phyloP scores from a whole-genome alignment of 352 stramenopile species.

The Elongisporangium prolatum region DNA sequence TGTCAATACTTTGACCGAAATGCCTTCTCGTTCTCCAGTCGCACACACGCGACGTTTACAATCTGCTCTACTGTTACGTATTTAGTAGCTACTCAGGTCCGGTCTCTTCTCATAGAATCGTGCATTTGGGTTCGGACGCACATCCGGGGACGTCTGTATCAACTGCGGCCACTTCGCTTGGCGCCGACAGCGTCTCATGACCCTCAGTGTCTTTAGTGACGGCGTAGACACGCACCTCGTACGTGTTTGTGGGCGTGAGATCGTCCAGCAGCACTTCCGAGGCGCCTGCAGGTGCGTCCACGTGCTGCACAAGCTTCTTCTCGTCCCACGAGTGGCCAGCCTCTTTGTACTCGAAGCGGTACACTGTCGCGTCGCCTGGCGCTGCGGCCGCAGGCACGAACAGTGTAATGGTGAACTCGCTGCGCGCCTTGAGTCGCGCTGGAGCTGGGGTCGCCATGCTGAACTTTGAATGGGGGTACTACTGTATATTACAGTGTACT shows the following conservation, averaged over 20 bases:
- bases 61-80: too few species aligned
- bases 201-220: slow-evolving; percentile 31
- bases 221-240: slow-evolving; percentile 79
- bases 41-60: background rate
- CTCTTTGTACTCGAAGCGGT: slow-evolving; percentile 75
- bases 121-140: slow-evolving; percentile 43
- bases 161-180: slow-evolving; percentile 76
- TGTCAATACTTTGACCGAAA: background rate
- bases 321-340: slow-evolving; percentile 38
- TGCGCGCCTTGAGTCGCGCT: slow-evolving; percentile 68
- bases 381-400: slow-evolving; percentile 26
- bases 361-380: slow-evolving; percentile 21
- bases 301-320: slow-evolving; percentile 10
- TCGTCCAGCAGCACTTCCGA: slow-evolving; percentile 71
- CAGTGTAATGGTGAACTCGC: slow-evolving; percentile 81
- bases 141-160: slow-evolving; percentile 85
- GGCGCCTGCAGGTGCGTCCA: slow-evolving; percentile 39
- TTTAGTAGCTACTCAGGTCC: too few species aligned
- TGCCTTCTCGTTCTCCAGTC: background rate
- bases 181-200: slow-evolving; percentile 36
- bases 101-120: background rate
- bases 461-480: background rate
- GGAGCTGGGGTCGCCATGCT: slow-evolving; percentile 26
- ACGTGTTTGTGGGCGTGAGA: slow-evolving; percentile 84
- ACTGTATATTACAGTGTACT: too few species aligned